A percentile compares a stretch with the other conserved stretches of the same genome.
Evolutionary conservation across 192 early-diverging fungal species (phyloP).

Genomic region (Neocallimastix lanati): DNA sequence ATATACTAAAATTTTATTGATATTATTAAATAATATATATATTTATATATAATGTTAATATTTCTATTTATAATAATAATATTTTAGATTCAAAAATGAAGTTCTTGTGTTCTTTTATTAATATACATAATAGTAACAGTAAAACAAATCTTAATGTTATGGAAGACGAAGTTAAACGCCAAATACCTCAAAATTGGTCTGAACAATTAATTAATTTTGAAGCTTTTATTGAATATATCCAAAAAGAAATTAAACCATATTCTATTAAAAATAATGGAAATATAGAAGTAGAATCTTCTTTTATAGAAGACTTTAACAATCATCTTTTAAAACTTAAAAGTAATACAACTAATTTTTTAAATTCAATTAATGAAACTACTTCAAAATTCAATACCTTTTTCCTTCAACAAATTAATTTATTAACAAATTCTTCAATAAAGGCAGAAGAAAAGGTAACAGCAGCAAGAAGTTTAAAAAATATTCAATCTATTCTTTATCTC

Average conservation of each 20-base stretch:
- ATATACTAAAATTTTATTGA: too few relatives aligned
- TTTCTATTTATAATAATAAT: too few relatives aligned
- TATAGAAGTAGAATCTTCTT: neutral
- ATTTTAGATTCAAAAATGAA: neutral
- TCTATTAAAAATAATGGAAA: neutral
- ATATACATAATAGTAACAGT: neutral
- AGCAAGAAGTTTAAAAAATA: neutral
- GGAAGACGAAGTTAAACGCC: neutral
- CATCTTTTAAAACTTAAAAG: neutral
- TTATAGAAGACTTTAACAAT: neutral
- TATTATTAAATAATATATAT: too few relatives aligned
- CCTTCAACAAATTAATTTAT: neutral
- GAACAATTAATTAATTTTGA: neutral
- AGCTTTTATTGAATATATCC: neutral
- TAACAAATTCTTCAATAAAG: neutral
- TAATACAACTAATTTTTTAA: neutral
- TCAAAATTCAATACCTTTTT: neutral
- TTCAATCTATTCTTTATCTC: neutral
- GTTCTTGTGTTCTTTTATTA: neutral
- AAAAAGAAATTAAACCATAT: neutral
- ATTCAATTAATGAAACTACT: neutral
- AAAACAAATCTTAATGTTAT: neutral
- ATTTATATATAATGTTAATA: too few relatives aligned
- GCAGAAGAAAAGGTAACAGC: neutral
- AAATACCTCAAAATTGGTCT: neutral